A percentile compares a stretch with the other conserved stretches of the same genome.
Evolutionary conservation across 768 basidiomycete species (phyloP).

Genomic region (Kwoniella bestiolae): DNA sequence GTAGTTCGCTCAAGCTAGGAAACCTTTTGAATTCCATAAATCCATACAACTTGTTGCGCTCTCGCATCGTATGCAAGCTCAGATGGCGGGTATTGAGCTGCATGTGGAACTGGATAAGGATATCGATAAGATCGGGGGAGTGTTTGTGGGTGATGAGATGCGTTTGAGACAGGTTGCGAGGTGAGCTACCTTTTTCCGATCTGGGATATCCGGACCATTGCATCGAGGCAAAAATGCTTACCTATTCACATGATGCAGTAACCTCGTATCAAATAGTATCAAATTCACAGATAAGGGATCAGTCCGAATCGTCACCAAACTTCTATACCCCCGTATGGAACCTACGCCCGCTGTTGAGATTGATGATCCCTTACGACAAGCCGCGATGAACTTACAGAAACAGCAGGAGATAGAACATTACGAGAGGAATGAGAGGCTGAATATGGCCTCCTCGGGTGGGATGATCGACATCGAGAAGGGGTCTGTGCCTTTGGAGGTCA

Average conservation of each 20-base stretch:
- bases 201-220: too few species aligned
- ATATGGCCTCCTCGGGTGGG: background rate
- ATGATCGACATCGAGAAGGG: conserved; percentile 45
- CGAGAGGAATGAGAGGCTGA: conserved; percentile 6
- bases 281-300: conserved; percentile 60
- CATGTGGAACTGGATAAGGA: conserved; percentile 68
- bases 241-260: conserved; percentile 62
- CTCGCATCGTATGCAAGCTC: conserved; percentile 55
- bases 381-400: conserved; percentile 36
- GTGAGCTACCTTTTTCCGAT: too few species aligned
- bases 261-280: conserved; percentile 68
- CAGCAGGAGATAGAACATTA: conserved; percentile 20
- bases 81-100: conserved; percentile 63
- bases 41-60: conserved; percentile 59
- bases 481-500: conserved; percentile 30
- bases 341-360: conserved; percentile 54
- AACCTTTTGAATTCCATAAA: conserved; percentile 62
- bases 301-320: conserved; percentile 69
- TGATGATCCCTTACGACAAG: conserved; percentile 44
- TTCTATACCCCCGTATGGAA: conserved; percentile 53
- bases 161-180: conserved; percentile 63
- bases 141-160: conserved; percentile 78
- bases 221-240: too few species aligned
- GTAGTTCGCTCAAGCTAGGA: conserved; percentile 64
- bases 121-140: conserved; percentile 60